Percentiles rank a stretch among this genome's conserved stretches.
Evolutionary conservation across 2,329 filamentous ascomycete genomes (phyloP).

Genomic region (Teratosphaeria zuluensis): DNA sequence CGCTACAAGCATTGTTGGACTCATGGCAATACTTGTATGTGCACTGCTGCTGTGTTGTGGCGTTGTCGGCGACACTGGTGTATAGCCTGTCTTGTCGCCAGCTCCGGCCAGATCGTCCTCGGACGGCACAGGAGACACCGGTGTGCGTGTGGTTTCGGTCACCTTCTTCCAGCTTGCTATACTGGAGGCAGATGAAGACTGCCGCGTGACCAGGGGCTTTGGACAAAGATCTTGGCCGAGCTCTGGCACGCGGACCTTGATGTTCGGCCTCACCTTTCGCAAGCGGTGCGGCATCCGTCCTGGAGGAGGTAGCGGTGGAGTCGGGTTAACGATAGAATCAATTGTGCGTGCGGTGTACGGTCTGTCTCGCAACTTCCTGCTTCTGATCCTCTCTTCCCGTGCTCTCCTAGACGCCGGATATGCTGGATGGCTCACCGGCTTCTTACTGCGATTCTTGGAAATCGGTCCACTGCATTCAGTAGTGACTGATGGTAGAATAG

Average conservation of each 20-base stretch:
- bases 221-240: slow-evolving; percentile 8
- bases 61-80: slow-evolving; percentile 17
- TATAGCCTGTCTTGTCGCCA: slow-evolving; percentile 16
- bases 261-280: slow-evolving; percentile 22
- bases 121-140: slow-evolving; percentile 20
- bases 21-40: slow-evolving; percentile 11
- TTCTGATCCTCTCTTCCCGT: slow-evolving; percentile 23
- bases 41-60: slow-evolving; percentile 9
- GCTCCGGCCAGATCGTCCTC: slow-evolving; percentile 10
- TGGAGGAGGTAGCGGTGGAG: slow-evolving; percentile 4
- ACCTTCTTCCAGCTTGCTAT: slow-evolving; percentile 21
- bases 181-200: slow-evolving; percentile 20
- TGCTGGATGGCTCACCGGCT: slow-evolving; percentile 7
- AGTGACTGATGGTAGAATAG: slow-evolving; percentile 19
- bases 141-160: slow-evolving; percentile 18
- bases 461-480: slow-evolving; percentile 26
- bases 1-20: slow-evolving; percentile 27
- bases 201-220: slow-evolving; percentile 14
- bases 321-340: slow-evolving; percentile 18
- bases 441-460: slow-evolving; percentile 15
- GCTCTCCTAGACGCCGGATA: slow-evolving; percentile 15
- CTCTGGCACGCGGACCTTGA: slow-evolving; percentile 15
- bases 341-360: slow-evolving; percentile 14
- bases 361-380: slow-evolving; percentile 25
- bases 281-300: slow-evolving; percentile 12